A percentile compares a stretch with the other conserved stretches of the same genome.
Conservation (phyloP, 129 eudicot genomes). For the Centrapalus pauciflorus region DNA sequence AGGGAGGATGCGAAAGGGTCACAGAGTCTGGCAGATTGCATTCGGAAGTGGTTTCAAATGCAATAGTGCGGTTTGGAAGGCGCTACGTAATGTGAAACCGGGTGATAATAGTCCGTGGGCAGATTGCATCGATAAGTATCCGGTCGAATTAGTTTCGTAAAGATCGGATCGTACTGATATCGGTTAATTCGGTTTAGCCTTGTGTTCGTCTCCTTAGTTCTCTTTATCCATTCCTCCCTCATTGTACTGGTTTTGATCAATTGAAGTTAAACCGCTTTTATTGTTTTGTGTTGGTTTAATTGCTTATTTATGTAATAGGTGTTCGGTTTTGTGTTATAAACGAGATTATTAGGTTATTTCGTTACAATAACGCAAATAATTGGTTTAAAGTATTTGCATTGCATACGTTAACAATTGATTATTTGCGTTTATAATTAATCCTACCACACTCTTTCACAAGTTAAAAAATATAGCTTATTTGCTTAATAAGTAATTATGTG, state of each 20-base stretch:
- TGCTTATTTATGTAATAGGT: not conserved
- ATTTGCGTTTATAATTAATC: too few species aligned
- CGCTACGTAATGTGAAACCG: slow-evolving; percentile 50
- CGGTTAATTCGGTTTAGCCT: not conserved
- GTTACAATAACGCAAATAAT: too few species aligned
- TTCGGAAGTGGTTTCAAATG: slow-evolving; percentile 80
- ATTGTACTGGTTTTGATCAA: slow-evolving; percentile 17
- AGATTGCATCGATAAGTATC: slow-evolving; percentile 69
- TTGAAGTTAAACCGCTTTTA: slow-evolving; percentile 23
- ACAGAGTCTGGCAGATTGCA: slow-evolving; percentile 76
- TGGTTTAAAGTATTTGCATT: too few species aligned
- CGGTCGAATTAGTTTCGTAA: slow-evolving; percentile 47
- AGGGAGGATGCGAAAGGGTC: slow-evolving; percentile 54
- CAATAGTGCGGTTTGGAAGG: slow-evolving; percentile 78
- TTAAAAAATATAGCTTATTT: too few species aligned
- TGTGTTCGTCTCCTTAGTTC: not conserved
- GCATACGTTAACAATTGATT: too few species aligned
- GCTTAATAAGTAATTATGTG: not conserved
- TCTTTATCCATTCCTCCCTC: not conserved
- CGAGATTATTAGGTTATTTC: too few species aligned
- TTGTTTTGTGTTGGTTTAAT: not conserved
- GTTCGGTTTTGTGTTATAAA: not conserved
- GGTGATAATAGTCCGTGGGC: slow-evolving; percentile 57
- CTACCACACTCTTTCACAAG: too few species aligned
- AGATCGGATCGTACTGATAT: not conserved